Percentiles rank a stretch among this genome's conserved stretches.
Evolutionary conservation across 345 rosid species (phyloP).

Genomic region (Gossypium thurberi): DNA sequence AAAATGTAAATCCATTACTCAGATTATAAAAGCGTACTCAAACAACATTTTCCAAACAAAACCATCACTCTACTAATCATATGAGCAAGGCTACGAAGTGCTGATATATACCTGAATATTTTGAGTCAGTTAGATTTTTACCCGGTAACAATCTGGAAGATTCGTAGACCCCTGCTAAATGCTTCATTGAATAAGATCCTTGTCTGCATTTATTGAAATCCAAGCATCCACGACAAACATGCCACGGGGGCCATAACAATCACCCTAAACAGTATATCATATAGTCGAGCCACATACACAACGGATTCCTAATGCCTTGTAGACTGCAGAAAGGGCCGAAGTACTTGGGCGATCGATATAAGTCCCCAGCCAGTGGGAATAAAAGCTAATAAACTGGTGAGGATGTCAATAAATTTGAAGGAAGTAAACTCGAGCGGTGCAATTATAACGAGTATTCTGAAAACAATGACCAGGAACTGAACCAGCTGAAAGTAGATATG

Average conservation of each 20-base stretch:
- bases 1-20: too few species aligned
- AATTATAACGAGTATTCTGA: slow-evolving; percentile 38
- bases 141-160: slow-evolving; percentile 63
- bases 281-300: slow-evolving; percentile 68
- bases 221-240: slow-evolving; percentile 81
- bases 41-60: too few species aligned
- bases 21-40: too few species aligned
- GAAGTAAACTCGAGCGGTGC: slow-evolving; percentile 44
- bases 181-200: slow-evolving; percentile 83
- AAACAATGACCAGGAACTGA: slow-evolving; percentile 41
- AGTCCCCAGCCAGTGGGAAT: slow-evolving; percentile 96
- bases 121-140: slow-evolving; percentile 36
- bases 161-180: slow-evolving; percentile 85
- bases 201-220: slow-evolving; percentile 77
- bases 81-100: not conserved
- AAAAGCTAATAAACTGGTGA: slow-evolving; percentile 69
- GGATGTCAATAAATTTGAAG: slow-evolving; percentile 43
- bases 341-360: slow-evolving; percentile 59
- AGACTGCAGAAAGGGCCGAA: slow-evolving; percentile 35
- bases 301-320: slow-evolving; percentile 64
- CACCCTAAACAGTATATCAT: slow-evolving; percentile 67
- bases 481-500: slow-evolving; percentile 62
- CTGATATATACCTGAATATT: not conserved
- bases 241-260: slow-evolving; percentile 77
- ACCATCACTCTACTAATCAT: too few species aligned